Conservation (phyloP, 148 eudicot species). For the Silene uniflora region DNA sequence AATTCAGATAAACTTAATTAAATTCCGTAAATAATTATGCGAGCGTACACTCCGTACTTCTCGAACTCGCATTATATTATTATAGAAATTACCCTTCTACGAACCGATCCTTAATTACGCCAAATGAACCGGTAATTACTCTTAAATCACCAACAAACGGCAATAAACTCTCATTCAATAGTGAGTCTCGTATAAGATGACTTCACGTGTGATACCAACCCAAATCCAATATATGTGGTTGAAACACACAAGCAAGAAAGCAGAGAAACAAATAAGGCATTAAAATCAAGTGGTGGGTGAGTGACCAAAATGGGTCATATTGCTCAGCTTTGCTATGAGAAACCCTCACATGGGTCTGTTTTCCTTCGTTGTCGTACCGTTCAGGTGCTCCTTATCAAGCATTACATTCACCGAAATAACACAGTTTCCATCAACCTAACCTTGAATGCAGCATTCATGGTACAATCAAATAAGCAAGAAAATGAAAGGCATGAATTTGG, state of each 20-base stretch:
- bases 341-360: slow-evolving; percentile 22
- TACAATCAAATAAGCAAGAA: no score
- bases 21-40: no score
- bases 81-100: no score
- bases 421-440: neutral
- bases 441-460: neutral
- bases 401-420: neutral
- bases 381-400: neutral
- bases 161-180: neutral
- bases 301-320: neutral
- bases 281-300: neutral
- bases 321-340: slow-evolving; percentile 5
- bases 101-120: no score
- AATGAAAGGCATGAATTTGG: no score
- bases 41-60: no score
- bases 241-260: neutral
- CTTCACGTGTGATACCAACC: no score
- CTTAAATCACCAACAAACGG: no score
- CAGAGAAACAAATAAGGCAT: no score
- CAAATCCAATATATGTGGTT: slow-evolving; percentile 1
- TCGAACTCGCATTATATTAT: no score
- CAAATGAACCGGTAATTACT: no score
- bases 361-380: neutral
- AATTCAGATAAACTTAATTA: no score
- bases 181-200: neutral